These are phyloP conservation scores for Naegleria gruberi DNA, from an alignment of 208 protist species.

Conservation along the genomic window DNA sequence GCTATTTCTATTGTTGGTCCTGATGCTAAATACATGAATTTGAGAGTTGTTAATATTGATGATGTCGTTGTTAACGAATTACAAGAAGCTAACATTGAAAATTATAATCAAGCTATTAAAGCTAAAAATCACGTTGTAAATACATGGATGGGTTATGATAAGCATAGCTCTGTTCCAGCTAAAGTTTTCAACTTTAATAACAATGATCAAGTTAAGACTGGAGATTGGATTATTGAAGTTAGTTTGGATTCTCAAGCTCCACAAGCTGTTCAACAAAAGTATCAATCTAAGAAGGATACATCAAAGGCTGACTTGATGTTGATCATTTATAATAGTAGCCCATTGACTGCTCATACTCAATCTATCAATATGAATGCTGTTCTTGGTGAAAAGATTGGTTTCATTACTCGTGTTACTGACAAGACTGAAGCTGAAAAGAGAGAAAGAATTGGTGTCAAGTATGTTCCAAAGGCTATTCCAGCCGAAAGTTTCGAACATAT, in stretches of 20 bases:
- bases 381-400: conserved; percentile 4
- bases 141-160: conserved; percentile 4
- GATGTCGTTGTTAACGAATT: neutral
- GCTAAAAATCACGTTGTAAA: neutral
- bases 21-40: neutral
- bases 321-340: neutral
- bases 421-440: neutral
- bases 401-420: neutral
- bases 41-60: neutral
- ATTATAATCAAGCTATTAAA: neutral
- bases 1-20: neutral
- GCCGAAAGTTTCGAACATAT: neutral
- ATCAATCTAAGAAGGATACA: neutral
- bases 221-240: neutral
- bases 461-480: neutral
- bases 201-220: neutral
- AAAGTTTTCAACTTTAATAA: neutral
- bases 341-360: neutral
- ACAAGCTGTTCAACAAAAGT: neutral
- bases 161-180: neutral
- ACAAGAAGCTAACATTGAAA: neutral
- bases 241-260: neutral
- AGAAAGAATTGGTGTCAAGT: neutral
- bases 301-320: neutral
- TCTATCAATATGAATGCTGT: neutral